Evolutionary conservation across 1,139 yeast species (phyloP).

Genomic region (Lodderomyces orthopsilosis): DNA sequence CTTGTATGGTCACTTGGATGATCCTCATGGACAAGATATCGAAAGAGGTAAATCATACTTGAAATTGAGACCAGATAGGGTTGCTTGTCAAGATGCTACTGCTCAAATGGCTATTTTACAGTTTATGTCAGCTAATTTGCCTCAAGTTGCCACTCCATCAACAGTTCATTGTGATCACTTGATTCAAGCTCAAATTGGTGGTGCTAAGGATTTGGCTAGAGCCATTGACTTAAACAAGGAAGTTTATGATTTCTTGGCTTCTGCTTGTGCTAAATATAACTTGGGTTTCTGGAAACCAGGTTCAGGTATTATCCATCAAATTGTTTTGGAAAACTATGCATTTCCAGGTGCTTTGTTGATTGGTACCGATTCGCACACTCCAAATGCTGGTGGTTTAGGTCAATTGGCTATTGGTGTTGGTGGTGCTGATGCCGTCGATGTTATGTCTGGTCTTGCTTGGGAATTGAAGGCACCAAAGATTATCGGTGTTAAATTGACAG

Average conservation of each 20-base stretch:
- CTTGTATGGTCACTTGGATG: constrained; percentile 92
- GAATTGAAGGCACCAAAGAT: constrained; percentile 98
- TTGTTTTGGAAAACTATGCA: constrained; percentile 94
- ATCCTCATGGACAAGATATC: constrained; percentile 93
- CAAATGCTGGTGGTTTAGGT: constrained; percentile 99
- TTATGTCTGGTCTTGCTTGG: constrained; percentile 94
- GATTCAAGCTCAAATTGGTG: constrained; percentile 96
- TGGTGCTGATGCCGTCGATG: constrained; percentile 99
- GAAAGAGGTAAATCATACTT: constrained; percentile 95
- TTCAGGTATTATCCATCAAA: constrained; percentile 98
- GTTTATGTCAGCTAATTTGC: constrained; percentile 96
- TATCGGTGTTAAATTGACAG: constrained; percentile 95
- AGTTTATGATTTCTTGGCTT: constrained; percentile 90
- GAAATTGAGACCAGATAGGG: constrained; percentile 98
- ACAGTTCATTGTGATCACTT: constrained; percentile 99
- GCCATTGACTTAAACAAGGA: constrained; percentile 94
- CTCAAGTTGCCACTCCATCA: constrained; percentile 92
- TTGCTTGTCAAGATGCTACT: constrained; percentile 99
- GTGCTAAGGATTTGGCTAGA: constrained; percentile 86
- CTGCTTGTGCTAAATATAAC: constrained; percentile 96
- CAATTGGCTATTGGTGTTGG: constrained; percentile 99
- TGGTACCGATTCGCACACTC: constrained; percentile 99
- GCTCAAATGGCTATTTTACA: constrained; percentile 99
- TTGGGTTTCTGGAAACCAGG: constrained; percentile 99
- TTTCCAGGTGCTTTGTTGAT: constrained; percentile 97